Evolutionary conservation across 2,329 filamentous ascomycete genomes (phyloP).

Genomic region (Trichoderma polysporum): DNA sequence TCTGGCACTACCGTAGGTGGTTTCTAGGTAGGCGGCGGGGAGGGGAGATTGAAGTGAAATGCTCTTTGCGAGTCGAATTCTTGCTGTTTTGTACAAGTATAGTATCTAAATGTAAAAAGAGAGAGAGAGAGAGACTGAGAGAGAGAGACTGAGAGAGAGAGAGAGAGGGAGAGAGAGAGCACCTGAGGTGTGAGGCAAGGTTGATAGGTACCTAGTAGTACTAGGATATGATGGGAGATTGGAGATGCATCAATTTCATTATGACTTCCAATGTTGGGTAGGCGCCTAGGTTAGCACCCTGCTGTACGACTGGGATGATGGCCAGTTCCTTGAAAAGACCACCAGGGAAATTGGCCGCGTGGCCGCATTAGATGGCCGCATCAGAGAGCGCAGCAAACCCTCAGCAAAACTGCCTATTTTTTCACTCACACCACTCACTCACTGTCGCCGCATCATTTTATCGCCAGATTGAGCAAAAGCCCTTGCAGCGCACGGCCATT

Average conservation of each 20-base stretch:
- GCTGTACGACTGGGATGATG: not conserved
- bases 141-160: too few species aligned
- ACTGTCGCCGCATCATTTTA: not conserved
- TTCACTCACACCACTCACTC: not conserved
- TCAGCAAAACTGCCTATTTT: not conserved
- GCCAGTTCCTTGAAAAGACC: not conserved
- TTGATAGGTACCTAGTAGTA: too few species aligned
- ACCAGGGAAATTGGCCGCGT: not conserved
- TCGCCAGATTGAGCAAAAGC: not conserved
- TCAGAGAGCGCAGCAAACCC: not conserved
- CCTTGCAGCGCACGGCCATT: not conserved
- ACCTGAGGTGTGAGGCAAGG: too few species aligned
- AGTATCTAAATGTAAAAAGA: too few species aligned
- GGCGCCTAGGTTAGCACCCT: not conserved
- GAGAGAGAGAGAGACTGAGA: too few species aligned
- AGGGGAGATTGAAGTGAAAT: not conserved
- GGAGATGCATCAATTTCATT: not conserved
- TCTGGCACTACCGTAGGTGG: not conserved
- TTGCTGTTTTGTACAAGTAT: not conserved
- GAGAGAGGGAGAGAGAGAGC: too few species aligned
- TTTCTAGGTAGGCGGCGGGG: not conserved
- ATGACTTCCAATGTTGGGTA: not conserved
- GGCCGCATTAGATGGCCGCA: conserved; percentile 5
- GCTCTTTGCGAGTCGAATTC: not conserved
- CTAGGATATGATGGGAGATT: not conserved